A percentile compares a stretch with the other conserved stretches of the same genome.
Evolutionary conservation across 495 filamentous ascomycete genomes (phyloP).

Genomic region (Geoglossum glabrum): DNA sequence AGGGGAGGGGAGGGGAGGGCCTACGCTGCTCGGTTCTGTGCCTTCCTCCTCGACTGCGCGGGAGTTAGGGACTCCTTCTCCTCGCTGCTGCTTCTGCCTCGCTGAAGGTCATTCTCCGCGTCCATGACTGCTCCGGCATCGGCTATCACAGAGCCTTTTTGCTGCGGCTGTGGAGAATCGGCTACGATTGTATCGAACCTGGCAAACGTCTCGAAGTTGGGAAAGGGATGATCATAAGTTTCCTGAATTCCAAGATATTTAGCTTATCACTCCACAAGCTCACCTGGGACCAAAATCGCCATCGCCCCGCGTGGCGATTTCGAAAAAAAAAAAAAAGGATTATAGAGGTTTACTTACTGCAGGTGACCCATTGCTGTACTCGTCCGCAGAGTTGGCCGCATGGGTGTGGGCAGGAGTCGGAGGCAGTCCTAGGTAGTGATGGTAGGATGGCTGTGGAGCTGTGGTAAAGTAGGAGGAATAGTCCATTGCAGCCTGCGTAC

Average conservation of each 20-base stretch:
- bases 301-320: neutral
- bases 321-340: neutral
- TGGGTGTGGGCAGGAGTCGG: constrained; percentile 2
- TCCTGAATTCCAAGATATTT: neutral
- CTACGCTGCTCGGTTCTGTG: constrained; percentile 94
- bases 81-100: constrained; percentile 29
- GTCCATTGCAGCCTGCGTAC: neutral
- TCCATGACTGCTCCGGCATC: neutral
- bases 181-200: neutral
- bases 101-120: neutral
- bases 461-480: neutral
- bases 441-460: neutral
- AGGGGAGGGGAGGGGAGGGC: too few species aligned
- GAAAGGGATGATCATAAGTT: neutral
- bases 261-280: neutral
- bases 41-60: constrained; percentile 73
- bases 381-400: neutral
- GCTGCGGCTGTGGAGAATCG: neutral
- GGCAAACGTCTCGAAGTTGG: neutral
- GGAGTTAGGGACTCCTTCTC: constrained; percentile 54
- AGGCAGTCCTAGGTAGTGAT: neutral
- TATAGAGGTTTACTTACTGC: neutral
- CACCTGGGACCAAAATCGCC: neutral
- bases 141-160: neutral
- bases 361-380: neutral